These are phyloP conservation scores for Nicotiana rustica DNA, from an alignment of 305 asterid genomes.

Conservation along the genomic window DNA sequence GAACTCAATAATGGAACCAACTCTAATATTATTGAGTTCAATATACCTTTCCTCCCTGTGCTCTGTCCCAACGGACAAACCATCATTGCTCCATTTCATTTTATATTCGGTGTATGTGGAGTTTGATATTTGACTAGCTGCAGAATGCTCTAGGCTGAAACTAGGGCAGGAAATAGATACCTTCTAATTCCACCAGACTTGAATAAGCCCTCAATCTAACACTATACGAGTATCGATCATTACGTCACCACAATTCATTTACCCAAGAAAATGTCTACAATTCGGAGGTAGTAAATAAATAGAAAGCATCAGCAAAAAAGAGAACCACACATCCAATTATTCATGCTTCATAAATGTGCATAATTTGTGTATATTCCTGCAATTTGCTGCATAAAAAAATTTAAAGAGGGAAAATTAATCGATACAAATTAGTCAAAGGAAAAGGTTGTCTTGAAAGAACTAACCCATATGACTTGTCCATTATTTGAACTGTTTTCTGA, in stretches of 20 bases:
- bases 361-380: not conserved
- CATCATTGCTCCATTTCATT: not conserved
- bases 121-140: not conserved
- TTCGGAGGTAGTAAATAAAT: not conserved
- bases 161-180: not conserved
- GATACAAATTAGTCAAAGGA: constrained; percentile 19
- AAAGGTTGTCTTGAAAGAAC: constrained; percentile 30
- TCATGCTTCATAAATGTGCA: constrained; percentile 1
- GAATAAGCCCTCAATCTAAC: not conserved
- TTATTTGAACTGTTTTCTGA: constrained; percentile 34
- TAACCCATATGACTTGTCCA: constrained; percentile 62
- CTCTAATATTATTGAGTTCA: not conserved
- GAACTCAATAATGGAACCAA: no score
- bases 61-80: not conserved
- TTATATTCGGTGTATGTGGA: not conserved
- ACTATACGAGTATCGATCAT: constrained; percentile 4
- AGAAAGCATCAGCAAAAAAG: constrained; percentile 4
- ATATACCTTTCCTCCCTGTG: not conserved
- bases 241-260: not conserved
- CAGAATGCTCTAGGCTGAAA: constrained; percentile 19
- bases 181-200: not conserved
- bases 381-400: constrained; percentile 15
- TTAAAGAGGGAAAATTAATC: constrained; percentile 10
- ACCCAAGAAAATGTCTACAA: constrained; percentile 21
- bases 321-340: constrained; percentile 16